These are phyloP conservation scores for Kodamaea sagamina DNA, from an alignment of 805 yeast genomes.

Conservation along the genomic window DNA sequence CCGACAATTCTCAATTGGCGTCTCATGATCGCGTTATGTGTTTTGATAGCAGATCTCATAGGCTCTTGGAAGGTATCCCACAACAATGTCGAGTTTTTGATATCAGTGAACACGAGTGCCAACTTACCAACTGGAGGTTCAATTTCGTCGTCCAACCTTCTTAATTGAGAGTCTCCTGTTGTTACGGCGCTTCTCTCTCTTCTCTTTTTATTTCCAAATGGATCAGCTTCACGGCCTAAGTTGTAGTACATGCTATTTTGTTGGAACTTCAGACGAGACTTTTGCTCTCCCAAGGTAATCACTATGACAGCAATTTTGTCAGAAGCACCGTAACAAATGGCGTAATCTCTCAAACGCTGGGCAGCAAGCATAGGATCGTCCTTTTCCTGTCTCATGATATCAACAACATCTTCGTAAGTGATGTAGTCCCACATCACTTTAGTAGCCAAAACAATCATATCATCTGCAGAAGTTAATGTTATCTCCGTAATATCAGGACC, in stretches of 20 bases:
- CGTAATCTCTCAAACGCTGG: constrained; percentile 88
- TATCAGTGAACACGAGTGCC: constrained; percentile 97
- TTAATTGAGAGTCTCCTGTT: constrained; percentile 69
- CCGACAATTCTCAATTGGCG: constrained; percentile 89
- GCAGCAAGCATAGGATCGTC: constrained; percentile 90
- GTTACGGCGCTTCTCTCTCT: constrained; percentile 50
- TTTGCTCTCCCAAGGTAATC: constrained; percentile 61
- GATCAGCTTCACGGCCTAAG: constrained; percentile 35
- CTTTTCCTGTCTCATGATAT: constrained; percentile 78
- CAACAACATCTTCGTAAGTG: constrained; percentile 84
- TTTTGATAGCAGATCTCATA: constrained; percentile 95
- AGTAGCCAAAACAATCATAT: constrained; percentile 81
- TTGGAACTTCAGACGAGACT: constrained; percentile 30
- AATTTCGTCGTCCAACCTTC: constrained; percentile 86
- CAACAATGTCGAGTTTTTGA: constrained; percentile 85
- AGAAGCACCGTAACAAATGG: constrained; percentile 85
- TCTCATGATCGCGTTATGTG: constrained; percentile 93
- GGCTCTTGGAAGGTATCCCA: constrained; percentile 95
- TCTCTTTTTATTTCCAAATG: constrained; percentile 37
- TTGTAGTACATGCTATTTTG: constrained; percentile 36
- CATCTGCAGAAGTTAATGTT: constrained; percentile 67
- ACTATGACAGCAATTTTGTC: constrained; percentile 83
- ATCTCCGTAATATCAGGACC: constrained; percentile 76
- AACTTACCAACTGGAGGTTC: constrained; percentile 93
- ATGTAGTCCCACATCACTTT: constrained; percentile 83